These are phyloP conservation scores for Amylocarpus encephaloides DNA, from an alignment of 2,329 filamentous ascomycete species.

Conservation along the genomic window DNA sequence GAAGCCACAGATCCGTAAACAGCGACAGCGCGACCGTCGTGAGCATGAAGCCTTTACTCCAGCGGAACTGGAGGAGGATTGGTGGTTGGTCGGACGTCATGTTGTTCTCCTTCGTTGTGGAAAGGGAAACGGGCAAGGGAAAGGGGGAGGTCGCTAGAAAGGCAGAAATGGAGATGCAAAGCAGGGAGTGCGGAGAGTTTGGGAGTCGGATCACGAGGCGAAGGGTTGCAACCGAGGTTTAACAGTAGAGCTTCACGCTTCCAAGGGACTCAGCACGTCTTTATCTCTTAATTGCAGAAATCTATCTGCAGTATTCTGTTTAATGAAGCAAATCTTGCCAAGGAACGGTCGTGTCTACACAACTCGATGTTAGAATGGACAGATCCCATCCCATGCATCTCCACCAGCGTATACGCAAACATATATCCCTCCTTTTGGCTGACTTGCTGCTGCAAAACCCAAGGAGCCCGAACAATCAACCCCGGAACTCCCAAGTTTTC, in stretches of 20 bases:
- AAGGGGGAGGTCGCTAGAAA: too few species aligned
- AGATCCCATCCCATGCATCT: neutral
- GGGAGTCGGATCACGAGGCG: neutral
- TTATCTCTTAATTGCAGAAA: too few species aligned
- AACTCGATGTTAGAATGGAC: neutral
- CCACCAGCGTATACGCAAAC: constrained; percentile 1
- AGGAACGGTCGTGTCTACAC: neutral
- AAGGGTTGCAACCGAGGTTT: too few species aligned
- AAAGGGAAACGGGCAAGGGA: neutral
- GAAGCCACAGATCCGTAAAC: constrained; percentile 54
- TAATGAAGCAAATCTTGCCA: neutral
- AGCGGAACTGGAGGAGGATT: constrained; percentile 39
- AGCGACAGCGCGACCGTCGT: constrained; percentile 48
- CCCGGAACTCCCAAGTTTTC: constrained; percentile 6
- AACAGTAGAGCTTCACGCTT: too few species aligned
- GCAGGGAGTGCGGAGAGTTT: too few species aligned
- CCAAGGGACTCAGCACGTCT: too few species aligned
- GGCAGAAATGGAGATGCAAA: too few species aligned
- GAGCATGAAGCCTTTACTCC: constrained; percentile 52
- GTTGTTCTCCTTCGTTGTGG: neutral
- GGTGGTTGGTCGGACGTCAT: neutral
- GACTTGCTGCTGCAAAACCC: neutral
- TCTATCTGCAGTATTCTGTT: neutral
- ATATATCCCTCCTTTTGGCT: constrained; percentile 1
- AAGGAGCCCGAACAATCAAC: neutral